phyloP scores from a whole-genome alignment of 2,329 filamentous ascomycete genomes.

The Cladophialophora exuberans region DNA sequence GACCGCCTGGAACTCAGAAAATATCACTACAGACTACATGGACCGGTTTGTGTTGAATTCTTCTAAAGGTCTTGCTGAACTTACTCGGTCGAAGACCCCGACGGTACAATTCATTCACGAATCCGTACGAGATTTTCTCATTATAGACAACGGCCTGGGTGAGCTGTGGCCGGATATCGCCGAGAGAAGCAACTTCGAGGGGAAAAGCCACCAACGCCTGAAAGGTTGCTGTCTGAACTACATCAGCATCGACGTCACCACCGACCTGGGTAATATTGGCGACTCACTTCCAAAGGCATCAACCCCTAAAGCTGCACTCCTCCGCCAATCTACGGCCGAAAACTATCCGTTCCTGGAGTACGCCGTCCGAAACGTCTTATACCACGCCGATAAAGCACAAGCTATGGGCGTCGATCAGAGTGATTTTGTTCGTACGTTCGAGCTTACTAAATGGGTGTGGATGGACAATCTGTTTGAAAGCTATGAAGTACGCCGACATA shows the following conservation, averaged over 20 bases:
- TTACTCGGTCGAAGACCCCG: slow-evolving; percentile 26
- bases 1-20: slow-evolving; percentile 32
- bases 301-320: slow-evolving; percentile 21
- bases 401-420: slow-evolving; percentile 28
- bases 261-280: slow-evolving; percentile 1
- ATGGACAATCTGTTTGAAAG: slow-evolving; percentile 41
- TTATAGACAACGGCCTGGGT: slow-evolving; percentile 41
- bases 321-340: slow-evolving; percentile 27
- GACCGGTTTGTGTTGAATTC: slow-evolving; percentile 42
- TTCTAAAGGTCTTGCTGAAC: slow-evolving; percentile 54
- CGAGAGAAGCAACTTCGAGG: slow-evolving; percentile 38
- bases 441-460: slow-evolving; percentile 36
- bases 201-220: slow-evolving; percentile 47
- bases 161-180: slow-evolving; percentile 41
- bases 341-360: slow-evolving; percentile 51
- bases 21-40: slow-evolving; percentile 32
- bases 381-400: slow-evolving; percentile 37
- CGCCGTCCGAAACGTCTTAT: slow-evolving; percentile 35
- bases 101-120: slow-evolving; percentile 54
- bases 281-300: slow-evolving; percentile 24
- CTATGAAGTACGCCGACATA: slow-evolving; percentile 36
- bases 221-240: slow-evolving; percentile 51
- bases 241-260: slow-evolving; percentile 36
- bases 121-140: slow-evolving; percentile 46
- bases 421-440: slow-evolving; percentile 35